These are phyloP conservation scores for Niveomyces coronatus DNA, from an alignment of 2,329 filamentous ascomycete genomes.

Conservation along the genomic window DNA sequence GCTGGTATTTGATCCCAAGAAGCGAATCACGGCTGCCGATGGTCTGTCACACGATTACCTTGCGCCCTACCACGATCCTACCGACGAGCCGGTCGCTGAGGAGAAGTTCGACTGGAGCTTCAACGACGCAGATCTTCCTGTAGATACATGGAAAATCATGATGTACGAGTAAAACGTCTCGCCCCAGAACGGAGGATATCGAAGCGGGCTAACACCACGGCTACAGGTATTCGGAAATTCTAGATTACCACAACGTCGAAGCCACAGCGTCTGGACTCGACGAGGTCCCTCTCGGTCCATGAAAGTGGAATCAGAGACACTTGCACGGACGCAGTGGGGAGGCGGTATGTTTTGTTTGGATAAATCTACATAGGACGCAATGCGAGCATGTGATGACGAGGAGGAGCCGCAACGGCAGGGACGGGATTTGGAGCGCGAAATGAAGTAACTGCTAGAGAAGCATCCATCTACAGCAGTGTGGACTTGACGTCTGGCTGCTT, in stretches of 20 bases:
- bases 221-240: constrained; percentile 90
- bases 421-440: not conserved
- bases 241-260: constrained; percentile 96
- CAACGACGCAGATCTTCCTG: constrained; percentile 92
- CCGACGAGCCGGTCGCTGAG: constrained; percentile 87
- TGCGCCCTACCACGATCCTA: constrained; percentile 91
- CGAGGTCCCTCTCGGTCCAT: not conserved
- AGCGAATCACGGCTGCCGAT: constrained; percentile 77
- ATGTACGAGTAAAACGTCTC: constrained; percentile 55
- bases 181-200: not conserved
- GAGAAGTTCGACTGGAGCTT: constrained; percentile 99
- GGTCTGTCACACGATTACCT: constrained; percentile 90
- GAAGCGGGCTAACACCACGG: not conserved
- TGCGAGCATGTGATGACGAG: not conserved
- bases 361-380: not conserved
- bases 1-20: constrained; percentile 98
- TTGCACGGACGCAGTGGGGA: not conserved
- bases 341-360: not conserved
- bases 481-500: not conserved
- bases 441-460: not conserved
- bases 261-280: constrained; percentile 21
- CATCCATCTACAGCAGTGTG: not conserved
- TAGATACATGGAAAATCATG: constrained; percentile 99
- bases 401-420: not conserved
- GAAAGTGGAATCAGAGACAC: not conserved